Base-by-base conservation (phyloP, 768 basidiomycete genomes). In the Xerocomellus intermedius region DNA sequence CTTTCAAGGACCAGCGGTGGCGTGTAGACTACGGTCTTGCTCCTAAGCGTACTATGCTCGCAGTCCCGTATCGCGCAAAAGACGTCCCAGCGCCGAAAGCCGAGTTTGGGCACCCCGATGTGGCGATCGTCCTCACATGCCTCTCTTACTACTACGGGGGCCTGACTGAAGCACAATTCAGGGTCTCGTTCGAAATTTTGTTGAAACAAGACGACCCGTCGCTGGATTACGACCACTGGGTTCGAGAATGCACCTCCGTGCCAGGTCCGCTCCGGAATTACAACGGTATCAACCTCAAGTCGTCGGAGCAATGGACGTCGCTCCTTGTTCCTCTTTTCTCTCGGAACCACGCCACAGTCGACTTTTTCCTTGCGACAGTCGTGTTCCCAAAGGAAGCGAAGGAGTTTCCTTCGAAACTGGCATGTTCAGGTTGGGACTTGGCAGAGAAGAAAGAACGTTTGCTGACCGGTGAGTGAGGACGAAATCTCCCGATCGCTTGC, bases 1-100 rank as follows among this genome's bases (percentile, higher is more conserved):
- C 65, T 1, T 62, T 83, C 0, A 64, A 61, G 30, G 67, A 74
- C 17, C 71, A 69, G 43, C 73, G 79, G 12, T 82, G 79, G 79
- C 62, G 81, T 30, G 81, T 82, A 0, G 76, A 82, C 42, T 83
- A 28, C 28, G 28, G 28, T 28, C 28, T 28, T 28, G 28, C 28
- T 28, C 8, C 28, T 9, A 28, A 28, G 7, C 73, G 82, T 4
- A 74, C 79, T 1, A 64, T 77, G 57, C 71, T 82, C 1, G 80
- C 81, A 1, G 80, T 82, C 0, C 81, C 82, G 0, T 82, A 79
- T 51, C 69, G 75, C n/a, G 82, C 81, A 0, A 82, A 80, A 57
- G 81, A 82, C 45, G 66, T 75, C 6, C 81, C 82, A 0, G 68
- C 78, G 14, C 55, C 66, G 13, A 68, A 74, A 28, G 74, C 80